phyloP scores from a whole-genome alignment of 106 monocot species.

The Dendrobium officinale region DNA sequence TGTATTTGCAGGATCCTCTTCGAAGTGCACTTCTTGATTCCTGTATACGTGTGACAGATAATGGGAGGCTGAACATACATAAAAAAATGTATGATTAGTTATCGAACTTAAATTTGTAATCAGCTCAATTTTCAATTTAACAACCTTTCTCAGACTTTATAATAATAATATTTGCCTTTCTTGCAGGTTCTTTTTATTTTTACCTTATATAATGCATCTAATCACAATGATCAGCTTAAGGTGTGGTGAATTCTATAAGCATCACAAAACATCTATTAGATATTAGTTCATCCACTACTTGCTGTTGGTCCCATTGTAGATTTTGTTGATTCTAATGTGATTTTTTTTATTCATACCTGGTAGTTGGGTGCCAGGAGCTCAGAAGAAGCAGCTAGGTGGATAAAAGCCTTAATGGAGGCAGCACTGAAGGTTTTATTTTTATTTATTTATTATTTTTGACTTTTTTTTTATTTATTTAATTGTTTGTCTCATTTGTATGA shows the following conservation, averaged over 20 bases:
- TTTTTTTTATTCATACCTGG: constrained; percentile 7
- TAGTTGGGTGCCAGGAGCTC: constrained; percentile 96
- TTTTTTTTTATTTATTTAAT: neutral
- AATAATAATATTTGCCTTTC: neutral
- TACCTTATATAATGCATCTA: constrained; percentile 71
- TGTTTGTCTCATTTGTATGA: neutral
- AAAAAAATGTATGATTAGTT: constrained; percentile 22
- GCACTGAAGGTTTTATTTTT: constrained; percentile 32
- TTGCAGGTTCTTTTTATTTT: constrained; percentile 88
- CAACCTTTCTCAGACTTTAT: neutral
- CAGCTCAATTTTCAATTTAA: neutral
- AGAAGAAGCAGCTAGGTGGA: constrained; percentile 92
- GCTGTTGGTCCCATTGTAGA: neutral
- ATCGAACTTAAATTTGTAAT: neutral
- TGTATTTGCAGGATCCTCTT: constrained; percentile 26
- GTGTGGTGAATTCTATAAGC: constrained; percentile 19
- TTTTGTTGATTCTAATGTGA: neutral
- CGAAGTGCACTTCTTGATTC: constrained; percentile 30
- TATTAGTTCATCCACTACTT: neutral
- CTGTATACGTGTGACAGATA: constrained; percentile 28
- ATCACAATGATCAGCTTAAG: constrained; percentile 88
- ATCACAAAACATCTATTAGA: neutral
- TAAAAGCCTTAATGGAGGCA: constrained; percentile 62
- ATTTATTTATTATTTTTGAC: constrained; percentile 1
- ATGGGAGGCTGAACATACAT: constrained; percentile 27